Base-by-base conservation (phyloP, 148 eudicot genomes). In the Agrostemma githago region DNA sequence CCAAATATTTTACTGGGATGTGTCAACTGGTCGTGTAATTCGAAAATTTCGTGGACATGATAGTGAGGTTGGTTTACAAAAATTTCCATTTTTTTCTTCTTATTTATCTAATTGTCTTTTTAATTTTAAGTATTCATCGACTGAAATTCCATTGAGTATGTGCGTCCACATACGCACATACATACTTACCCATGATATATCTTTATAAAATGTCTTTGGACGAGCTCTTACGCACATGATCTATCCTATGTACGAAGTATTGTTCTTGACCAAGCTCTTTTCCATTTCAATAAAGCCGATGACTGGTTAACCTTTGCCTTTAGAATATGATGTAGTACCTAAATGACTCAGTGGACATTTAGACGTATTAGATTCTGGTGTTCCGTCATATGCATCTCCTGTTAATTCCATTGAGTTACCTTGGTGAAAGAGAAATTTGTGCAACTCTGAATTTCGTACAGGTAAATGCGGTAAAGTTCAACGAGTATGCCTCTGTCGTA, bases 381-480 rank as follows among this genome's bases (percentile, higher is more conserved):
- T 48, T 43, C 17, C n/a, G 11, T 68, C 16, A 38, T 37, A 46
- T 59, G 48, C 42, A 19, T 5, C 20, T 66, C 41, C 54, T 38
- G 16, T 62, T 40, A 5, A 16, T 43, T 77, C n/a, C n/a, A 4
- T 7, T 60, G 61, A 19, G n/a, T 66, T 74, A 39, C 58, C 68
- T 7, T 37, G 6, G 6, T 57, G 71, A 5, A 5, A 54, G 48
- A 46, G 44, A 10, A 8, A 66, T 38, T 51, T 69, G 5, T 40
- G 57, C 60, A 43, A 48, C 67, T 57, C 38, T 41, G 62, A 64
- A 70, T 70, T 54, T 16, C 72, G 68, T 70, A 48, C 82, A 93
- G 98, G 98, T 91, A 70, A 94, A 94, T 86, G 97, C 96, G 21
- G 97, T 94, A 43, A 94, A 91, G 88, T 94, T 94, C 81, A 94